phyloP scores from a whole-genome alignment of 2,329 filamentous ascomycete genomes.

The Cladosporium sp. region DNA sequence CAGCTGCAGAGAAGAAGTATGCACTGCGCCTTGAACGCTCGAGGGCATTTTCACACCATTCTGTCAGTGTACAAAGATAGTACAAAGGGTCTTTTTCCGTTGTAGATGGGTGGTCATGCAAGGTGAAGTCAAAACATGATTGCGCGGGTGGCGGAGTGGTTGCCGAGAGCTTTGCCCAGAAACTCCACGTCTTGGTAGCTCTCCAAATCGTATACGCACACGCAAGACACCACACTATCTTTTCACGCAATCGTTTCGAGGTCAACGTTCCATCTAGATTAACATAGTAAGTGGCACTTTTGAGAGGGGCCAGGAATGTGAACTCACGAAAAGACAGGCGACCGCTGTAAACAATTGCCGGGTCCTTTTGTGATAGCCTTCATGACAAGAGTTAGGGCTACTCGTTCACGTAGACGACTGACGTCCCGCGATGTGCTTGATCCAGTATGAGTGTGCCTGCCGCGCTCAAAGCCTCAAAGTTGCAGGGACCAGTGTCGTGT shows the following conservation, averaged over 20 bases:
- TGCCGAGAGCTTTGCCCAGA: conserved; percentile 27
- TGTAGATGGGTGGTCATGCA: neutral
- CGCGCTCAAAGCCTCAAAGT: neutral
- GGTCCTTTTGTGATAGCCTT: too few species aligned
- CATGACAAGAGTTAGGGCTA: neutral
- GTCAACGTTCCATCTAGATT: too few species aligned
- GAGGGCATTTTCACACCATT: too few species aligned
- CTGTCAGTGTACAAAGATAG: neutral
- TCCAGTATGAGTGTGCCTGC: neutral
- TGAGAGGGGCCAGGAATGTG: too few species aligned
- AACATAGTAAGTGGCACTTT: too few species aligned
- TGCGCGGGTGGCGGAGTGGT: conserved; percentile 34
- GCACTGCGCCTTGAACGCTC: neutral
- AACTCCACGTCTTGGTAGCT: neutral
- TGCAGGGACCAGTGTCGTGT: conserved; percentile 27
- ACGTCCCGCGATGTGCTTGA: neutral
- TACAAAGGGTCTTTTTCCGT: neutral
- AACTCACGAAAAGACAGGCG: too few species aligned
- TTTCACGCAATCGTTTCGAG: too few species aligned
- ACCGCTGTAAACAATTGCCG: too few species aligned
- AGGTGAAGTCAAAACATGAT: conserved; percentile 6
- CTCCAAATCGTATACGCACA: too few species aligned
- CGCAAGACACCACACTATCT: too few species aligned
- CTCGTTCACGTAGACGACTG: neutral
- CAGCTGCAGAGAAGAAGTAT: neutral